Conservation (phyloP, 495 filamentous ascomycete genomes). For the Aspergillus avenaceus region DNA sequence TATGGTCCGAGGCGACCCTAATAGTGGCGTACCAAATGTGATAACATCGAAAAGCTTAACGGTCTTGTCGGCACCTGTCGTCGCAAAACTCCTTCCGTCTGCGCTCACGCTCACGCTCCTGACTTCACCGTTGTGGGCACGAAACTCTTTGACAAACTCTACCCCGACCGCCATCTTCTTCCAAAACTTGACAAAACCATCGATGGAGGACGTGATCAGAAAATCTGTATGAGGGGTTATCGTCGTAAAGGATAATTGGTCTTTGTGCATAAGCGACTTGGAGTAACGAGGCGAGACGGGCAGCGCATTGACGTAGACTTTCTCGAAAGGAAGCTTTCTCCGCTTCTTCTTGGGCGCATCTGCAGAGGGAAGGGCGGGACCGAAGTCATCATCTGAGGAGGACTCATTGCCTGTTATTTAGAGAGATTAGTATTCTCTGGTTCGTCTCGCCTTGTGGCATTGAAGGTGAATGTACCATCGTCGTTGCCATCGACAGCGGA, state of each 20-base stretch:
- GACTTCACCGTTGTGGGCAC: slow-evolving; percentile 83
- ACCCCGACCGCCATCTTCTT: slow-evolving; percentile 89
- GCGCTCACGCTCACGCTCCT: slow-evolving; percentile 74
- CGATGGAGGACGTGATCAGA: slow-evolving; percentile 84
- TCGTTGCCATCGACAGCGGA: slow-evolving; percentile 34
- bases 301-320: slow-evolving; percentile 87
- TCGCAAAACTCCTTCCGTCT: slow-evolving; percentile 93
- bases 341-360: slow-evolving; percentile 85
- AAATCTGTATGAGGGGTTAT: slow-evolving; percentile 91
- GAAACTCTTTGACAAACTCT: slow-evolving; percentile 98
- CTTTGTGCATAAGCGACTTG: slow-evolving; percentile 97
- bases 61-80: slow-evolving; percentile 78
- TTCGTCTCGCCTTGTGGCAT: not conserved
- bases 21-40: slow-evolving; percentile 62
- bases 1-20: no score
- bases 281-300: slow-evolving; percentile 81
- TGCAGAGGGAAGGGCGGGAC: slow-evolving; percentile 74
- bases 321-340: slow-evolving; percentile 87
- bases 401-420: slow-evolving; percentile 42
- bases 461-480: slow-evolving; percentile 21
- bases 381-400: slow-evolving; percentile 92
- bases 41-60: slow-evolving; percentile 96
- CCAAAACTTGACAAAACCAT: slow-evolving; percentile 98
- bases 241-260: slow-evolving; percentile 80
- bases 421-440: not conserved